Evolutionary conservation across 306 rosid genomes (phyloP), one percentile per base, ranked within the genome.

Genomic region (Inga leiocalycina): DNA sequence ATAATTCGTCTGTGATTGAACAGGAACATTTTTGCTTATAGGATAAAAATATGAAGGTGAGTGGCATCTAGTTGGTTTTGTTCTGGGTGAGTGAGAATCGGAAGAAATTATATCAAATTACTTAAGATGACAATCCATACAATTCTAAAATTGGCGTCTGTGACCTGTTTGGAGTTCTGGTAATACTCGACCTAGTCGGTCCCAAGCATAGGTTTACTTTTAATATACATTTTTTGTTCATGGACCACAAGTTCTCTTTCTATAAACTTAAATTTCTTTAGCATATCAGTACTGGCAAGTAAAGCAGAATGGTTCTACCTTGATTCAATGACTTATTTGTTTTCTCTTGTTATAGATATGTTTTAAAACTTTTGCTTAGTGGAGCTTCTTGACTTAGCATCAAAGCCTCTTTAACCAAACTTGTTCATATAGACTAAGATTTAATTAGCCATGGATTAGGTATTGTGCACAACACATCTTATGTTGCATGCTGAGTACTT

Each of bases 351-450:
- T 8, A 39, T 20, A 17, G 49, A 68, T 8, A 17, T 68, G 44
- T 3, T 11, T 68, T 68, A 19, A 68, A 68, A 39, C 45, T 20
- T 6, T 34, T 34, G 12, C 22, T n/a, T 8, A 10, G 30, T 9
- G 9, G 65, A n/a, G 32, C 32, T 59, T 59, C 14, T n/a, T 8
- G n/a, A 68, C 49, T 19, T 41, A 4, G 20, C 3, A 41, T 41
- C 15, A 10, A 17, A n/a, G 17, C 15, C 52, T 68, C 74, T 68
- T 68, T 20, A 30, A 39, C 48, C 48, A 19, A 68, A 37, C 27
- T 39, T 37, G 49, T 68, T 68, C 74, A 27, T 74, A 16, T 74
- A 24, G 64, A 70, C 51, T 70, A 20, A 41, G 75, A 51, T 67
- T 67, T 35, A 37, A 30, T 65, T 66, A 66, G 44, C 73, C 37